These are phyloP conservation scores for Globisporangium viniferum DNA, from an alignment of 352 stramenopile genomes.

Conservation along the genomic window DNA sequence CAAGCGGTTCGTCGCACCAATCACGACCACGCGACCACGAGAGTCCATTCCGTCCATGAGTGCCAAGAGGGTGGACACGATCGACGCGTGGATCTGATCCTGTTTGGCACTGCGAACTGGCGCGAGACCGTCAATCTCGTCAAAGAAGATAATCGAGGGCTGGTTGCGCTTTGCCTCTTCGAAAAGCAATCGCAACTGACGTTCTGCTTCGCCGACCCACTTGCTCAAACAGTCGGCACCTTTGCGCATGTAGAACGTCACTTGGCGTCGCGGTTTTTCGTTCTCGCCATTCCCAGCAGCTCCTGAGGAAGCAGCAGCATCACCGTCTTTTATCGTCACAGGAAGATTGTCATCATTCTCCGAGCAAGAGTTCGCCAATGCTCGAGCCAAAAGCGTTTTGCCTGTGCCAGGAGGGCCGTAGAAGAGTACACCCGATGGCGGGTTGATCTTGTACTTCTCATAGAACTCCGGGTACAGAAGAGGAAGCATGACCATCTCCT, in stretches of 20 bases:
- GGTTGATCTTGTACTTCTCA: slow-evolving; percentile 82
- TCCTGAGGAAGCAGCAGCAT: neutral
- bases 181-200: slow-evolving; percentile 89
- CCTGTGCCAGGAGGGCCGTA: slow-evolving; percentile 91
- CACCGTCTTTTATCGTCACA: slow-evolving; percentile 11
- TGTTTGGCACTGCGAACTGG: slow-evolving; percentile 91
- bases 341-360: slow-evolving; percentile 24
- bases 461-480: slow-evolving; percentile 93
- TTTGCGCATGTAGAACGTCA: slow-evolving; percentile 95
- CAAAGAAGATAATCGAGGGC: slow-evolving; percentile 95
- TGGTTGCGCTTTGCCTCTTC: slow-evolving; percentile 88
- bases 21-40: slow-evolving; percentile 93
- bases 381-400: slow-evolving; percentile 89
- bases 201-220: slow-evolving; percentile 91
- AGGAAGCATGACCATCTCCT: slow-evolving; percentile 94
- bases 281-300: slow-evolving; percentile 13
- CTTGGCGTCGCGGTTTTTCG: slow-evolving; percentile 39
- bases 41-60: slow-evolving; percentile 91
- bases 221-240: slow-evolving; percentile 90
- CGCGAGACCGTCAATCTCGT: slow-evolving; percentile 92
- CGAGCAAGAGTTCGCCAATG: slow-evolving; percentile 86
- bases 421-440: slow-evolving; percentile 86
- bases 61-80: slow-evolving; percentile 91
- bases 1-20: slow-evolving; percentile 97
- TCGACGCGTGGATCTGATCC: slow-evolving; percentile 92